Evolutionary conservation across 352 stramenopile species (phyloP).

Genomic region (Bremia lactucae): DNA sequence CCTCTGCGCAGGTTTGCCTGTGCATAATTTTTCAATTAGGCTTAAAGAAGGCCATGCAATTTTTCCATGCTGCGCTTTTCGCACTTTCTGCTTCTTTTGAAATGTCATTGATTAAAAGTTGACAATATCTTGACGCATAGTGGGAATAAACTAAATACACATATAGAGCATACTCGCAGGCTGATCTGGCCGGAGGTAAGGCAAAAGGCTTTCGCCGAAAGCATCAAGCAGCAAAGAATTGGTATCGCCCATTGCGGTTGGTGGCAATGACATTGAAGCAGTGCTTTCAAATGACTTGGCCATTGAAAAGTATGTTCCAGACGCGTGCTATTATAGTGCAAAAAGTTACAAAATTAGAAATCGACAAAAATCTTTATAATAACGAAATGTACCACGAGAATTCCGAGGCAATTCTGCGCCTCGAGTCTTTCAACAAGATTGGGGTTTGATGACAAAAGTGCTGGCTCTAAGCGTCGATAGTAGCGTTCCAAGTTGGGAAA

Average conservation of each 20-base stretch:
- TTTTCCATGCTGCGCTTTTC: neutral
- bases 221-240: constrained; percentile 58
- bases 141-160: constrained; percentile 22
- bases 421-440: constrained; percentile 76
- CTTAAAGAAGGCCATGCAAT: neutral
- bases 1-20: constrained; percentile 14
- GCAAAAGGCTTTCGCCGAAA: constrained; percentile 68
- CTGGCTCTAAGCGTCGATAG: constrained; percentile 75
- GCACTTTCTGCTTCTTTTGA: too few relatives aligned
- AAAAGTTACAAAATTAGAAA: neutral
- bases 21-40: constrained; percentile 16
- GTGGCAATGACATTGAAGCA: constrained; percentile 19
- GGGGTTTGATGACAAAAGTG: constrained; percentile 59
- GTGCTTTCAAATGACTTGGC: constrained; percentile 26
- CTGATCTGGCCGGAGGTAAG: constrained; percentile 55
- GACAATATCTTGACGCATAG: neutral
- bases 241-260: constrained; percentile 36
- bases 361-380: neutral
- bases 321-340: constrained; percentile 43
- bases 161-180: constrained; percentile 34
- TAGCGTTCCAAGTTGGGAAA: constrained; percentile 84
- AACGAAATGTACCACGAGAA: constrained; percentile 50
- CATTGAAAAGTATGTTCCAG: constrained; percentile 70
- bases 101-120: too few relatives aligned
- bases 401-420: constrained; percentile 80